phyloP scores from a whole-genome alignment of 371 early-diverging fungal genomes.

The Lichtheimia hyalospora region DNA sequence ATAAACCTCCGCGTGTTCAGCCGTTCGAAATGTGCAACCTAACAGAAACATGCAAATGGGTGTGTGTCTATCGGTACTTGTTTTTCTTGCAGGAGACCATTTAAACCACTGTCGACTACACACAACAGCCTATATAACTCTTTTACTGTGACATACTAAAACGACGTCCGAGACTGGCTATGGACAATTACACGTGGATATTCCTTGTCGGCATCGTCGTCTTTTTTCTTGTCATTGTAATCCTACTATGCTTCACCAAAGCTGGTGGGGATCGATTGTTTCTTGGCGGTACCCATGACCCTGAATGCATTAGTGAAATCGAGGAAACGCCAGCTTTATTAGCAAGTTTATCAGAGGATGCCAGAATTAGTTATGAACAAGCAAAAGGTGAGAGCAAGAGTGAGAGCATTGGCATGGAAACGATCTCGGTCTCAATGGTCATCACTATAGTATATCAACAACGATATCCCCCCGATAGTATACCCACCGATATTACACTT shows the following conservation, averaged over 20 bases:
- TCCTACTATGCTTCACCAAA: constrained; percentile 46
- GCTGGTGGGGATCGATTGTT: constrained; percentile 41
- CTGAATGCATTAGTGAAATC: constrained; percentile 25
- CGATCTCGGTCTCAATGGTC: neutral
- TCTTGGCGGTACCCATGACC: constrained; percentile 31
- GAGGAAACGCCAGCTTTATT: constrained; percentile 43
- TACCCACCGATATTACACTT: constrained; percentile 68
- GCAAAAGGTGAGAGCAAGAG: constrained; percentile 29
- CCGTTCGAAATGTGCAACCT: too few species aligned
- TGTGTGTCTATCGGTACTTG: too few species aligned
- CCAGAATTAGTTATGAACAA: constrained; percentile 49
- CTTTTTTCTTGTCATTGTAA: constrained; percentile 39
- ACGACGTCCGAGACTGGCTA: neutral
- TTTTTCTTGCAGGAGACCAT: too few species aligned
- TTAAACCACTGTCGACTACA: too few species aligned
- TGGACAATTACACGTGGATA: constrained; percentile 39
- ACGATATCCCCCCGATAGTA: constrained; percentile 61
- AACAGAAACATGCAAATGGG: too few species aligned
- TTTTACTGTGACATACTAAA: too few species aligned
- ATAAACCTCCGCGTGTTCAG: too few species aligned
- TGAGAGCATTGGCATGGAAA: neutral
- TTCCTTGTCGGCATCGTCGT: constrained; percentile 48
- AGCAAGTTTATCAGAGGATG: constrained; percentile 43
- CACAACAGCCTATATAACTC: too few species aligned
- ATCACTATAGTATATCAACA: constrained; percentile 42